A percentile compares a stretch with the other conserved stretches of the same genome.
These are phyloP conservation scores for Leptographium flavum DNA, from an alignment of 2,329 filamentous ascomycete genomes.

Conservation along the genomic window DNA sequence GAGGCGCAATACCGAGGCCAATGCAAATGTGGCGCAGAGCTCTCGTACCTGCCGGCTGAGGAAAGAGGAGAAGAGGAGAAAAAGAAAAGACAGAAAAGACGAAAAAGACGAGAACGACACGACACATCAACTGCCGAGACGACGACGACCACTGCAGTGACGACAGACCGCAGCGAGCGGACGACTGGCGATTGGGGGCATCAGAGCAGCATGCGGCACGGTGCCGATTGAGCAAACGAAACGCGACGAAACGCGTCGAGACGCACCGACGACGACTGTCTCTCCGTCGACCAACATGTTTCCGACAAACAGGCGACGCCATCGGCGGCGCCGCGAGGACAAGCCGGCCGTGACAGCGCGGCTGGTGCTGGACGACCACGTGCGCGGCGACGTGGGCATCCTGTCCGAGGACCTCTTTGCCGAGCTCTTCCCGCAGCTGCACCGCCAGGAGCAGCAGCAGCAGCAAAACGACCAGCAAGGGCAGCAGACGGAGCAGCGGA, in stretches of 20 bases:
- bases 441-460: conserved; percentile 12
- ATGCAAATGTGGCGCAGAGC: background rate
- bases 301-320: conserved; percentile 15
- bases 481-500: background rate
- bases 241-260: no score
- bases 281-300: background rate
- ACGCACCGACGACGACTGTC: no score
- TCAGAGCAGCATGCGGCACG: no score
- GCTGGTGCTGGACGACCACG: conserved; percentile 69
- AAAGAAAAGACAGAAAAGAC: background rate
- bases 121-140: background rate
- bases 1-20: background rate
- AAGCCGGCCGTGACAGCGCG: conserved; percentile 66
- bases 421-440: conserved; percentile 58
- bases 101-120: background rate
- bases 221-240: no score
- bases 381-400: conserved; percentile 74
- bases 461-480: conserved; percentile 9
- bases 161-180: no score
- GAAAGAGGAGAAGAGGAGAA: background rate
- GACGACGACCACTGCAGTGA: background rate
- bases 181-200: no score
- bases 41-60: background rate
- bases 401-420: conserved; percentile 75
- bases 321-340: conserved; percentile 45